Base-by-base conservation (phyloP, 2,329 filamentous ascomycete species). In the Diaporthe longicolla region DNA sequence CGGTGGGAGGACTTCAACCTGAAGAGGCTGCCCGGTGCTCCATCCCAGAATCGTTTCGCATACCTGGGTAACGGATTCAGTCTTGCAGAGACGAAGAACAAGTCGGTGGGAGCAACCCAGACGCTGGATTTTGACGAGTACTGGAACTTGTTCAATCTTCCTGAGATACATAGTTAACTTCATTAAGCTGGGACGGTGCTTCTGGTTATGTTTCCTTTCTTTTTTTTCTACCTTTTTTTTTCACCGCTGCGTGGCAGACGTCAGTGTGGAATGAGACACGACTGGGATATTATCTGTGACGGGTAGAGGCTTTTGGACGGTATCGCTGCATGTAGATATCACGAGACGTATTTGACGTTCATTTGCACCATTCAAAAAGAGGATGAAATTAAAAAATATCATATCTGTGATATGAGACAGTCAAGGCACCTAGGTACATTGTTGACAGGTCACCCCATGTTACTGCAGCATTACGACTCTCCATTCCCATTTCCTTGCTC, bases 1-100 rank as follows among this genome's bases (percentile, higher is more conserved):
- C 75, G 78, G 7, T 80, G 78, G 78, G 79, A 80, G 55, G 78
- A 80, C 48, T 80, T 76, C n/a, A 71, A 78, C 11, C 68, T 79
- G 8, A 76, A 73, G 35, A 74, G 78, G 40, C 75, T 76, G 7
- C 77, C 76, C n/a, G 69, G 24, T 1, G 58, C 37, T 11, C 57
- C 57, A 2, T 61, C 58, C 3, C 37, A 65, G 9, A 79, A 80
- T 54, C 75, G 78, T 0, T 79, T 80, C 24, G 75, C 72, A 10
- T 80, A 79, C 72, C 78, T 79, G 45, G 79, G 78, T 15, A 79
- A 79, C 24, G 78, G 79, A 0, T 78, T 80, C 63, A 74, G 76
- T 19, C 58, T 61, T 7, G 37, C 37, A 1, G 58, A 61, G 37
- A 29, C 58, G 13, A 45, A 21, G 24, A 61, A 61, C 11, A 29